Percentiles rank a stretch among this genome's conserved stretches.
These are phyloP conservation scores for Ascochyta lentis DNA, from an alignment of 2,329 filamentous ascomycete genomes.

Conservation along the genomic window DNA sequence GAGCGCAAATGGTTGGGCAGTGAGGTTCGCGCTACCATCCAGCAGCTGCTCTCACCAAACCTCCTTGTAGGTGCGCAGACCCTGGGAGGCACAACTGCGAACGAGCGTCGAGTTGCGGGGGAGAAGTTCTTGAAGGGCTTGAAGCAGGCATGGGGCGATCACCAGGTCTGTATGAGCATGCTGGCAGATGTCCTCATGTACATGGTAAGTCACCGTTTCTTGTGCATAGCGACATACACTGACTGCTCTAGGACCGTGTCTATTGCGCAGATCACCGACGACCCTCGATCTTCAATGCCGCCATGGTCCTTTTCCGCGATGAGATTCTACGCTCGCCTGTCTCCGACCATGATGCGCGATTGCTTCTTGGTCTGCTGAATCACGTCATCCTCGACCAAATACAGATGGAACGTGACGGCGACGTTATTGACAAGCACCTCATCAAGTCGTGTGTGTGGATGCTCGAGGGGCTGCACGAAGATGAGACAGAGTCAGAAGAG, in stretches of 20 bases:
- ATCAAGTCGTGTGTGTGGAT: constrained; percentile 86
- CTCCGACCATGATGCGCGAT: constrained; percentile 53
- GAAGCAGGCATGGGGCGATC: constrained; percentile 82
- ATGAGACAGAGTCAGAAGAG: constrained; percentile 75
- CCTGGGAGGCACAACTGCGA: constrained; percentile 65
- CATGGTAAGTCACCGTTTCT: constrained; percentile 63
- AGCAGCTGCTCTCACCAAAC: constrained; percentile 72
- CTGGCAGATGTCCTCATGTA: constrained; percentile 97
- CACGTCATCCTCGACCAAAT: constrained; percentile 89
- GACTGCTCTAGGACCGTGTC: constrained; percentile 70
- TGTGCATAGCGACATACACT: background rate
- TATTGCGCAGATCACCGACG: constrained; percentile 75
- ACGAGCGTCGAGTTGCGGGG: constrained; percentile 79
- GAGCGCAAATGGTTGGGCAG: constrained; percentile 81
- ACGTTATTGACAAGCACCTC: constrained; percentile 82
- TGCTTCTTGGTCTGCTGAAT: constrained; percentile 77
- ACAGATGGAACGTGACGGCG: constrained; percentile 87
- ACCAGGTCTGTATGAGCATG: constrained; percentile 95
- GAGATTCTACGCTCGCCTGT: constrained; percentile 72
- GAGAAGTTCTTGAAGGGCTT: constrained; percentile 82
- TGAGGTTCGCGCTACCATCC: constrained; percentile 74
- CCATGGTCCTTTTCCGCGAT: constrained; percentile 88
- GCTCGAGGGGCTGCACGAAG: constrained; percentile 87
- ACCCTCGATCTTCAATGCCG: constrained; percentile 81
- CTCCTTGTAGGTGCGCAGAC: constrained; percentile 64